Evolutionary conservation across 441 rosid genomes (phyloP).

Genomic region (Mallotus japonicus): DNA sequence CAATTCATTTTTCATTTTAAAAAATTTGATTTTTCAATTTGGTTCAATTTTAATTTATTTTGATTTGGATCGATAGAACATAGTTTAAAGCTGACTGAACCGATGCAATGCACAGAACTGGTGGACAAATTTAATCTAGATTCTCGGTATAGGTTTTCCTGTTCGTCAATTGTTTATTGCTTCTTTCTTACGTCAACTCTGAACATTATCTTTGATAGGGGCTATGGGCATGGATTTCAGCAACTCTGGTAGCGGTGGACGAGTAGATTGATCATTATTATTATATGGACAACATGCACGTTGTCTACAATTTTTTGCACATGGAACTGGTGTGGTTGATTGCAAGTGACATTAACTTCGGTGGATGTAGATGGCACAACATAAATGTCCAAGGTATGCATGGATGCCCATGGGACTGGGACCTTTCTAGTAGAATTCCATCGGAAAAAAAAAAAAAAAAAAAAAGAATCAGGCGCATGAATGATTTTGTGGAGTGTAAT

Average conservation of each 20-base stretch:
- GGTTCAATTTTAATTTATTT: too few species aligned
- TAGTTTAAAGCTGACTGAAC: too few species aligned
- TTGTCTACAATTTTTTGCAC: not conserved
- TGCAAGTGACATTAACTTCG: not conserved
- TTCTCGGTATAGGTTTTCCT: not conserved
- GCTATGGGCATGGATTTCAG: not conserved
- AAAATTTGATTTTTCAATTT: too few species aligned
- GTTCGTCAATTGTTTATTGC: not conserved
- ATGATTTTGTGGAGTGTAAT: not conserved
- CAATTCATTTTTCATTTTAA: too few species aligned
- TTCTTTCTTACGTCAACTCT: not conserved
- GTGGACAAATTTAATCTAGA: too few species aligned
- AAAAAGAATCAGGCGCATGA: not conserved
- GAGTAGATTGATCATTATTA: not conserved
- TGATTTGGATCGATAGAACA: too few species aligned
- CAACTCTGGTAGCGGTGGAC: not conserved
- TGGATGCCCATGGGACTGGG: not conserved
- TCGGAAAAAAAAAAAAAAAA: not conserved
- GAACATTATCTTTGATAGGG: not conserved
- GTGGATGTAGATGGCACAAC: not conserved
- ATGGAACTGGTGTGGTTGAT: not conserved
- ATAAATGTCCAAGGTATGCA: not conserved
- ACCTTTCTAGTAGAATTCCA: not conserved
- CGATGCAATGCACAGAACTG: too few species aligned
- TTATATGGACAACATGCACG: not conserved